Conservation (phyloP, 148 eudicot genomes). For the Arbutus unedo region DNA sequence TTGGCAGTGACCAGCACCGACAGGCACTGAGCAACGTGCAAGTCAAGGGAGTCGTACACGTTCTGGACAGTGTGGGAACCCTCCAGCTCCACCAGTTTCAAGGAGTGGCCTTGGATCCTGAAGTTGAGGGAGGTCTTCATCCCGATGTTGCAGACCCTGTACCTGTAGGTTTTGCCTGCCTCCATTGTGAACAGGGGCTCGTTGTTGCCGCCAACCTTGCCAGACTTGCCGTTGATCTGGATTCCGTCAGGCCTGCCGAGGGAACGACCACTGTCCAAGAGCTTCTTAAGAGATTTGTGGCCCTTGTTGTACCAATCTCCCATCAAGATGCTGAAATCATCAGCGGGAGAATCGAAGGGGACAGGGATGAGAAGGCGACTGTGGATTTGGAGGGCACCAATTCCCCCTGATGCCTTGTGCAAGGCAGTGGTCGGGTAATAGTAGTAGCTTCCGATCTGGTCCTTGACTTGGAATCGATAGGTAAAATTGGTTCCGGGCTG, state of each 20-base stretch:
- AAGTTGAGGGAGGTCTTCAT: slow-evolving; percentile 24
- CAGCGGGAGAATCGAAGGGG: slow-evolving; percentile 24
- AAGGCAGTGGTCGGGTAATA: slow-evolving; percentile 24
- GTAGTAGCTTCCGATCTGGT: slow-evolving; percentile 34
- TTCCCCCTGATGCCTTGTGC: slow-evolving; percentile 28
- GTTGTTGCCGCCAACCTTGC: slow-evolving; percentile 15
- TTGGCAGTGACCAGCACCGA: slow-evolving; percentile 29
- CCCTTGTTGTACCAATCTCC: slow-evolving; percentile 35
- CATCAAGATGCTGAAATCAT: slow-evolving; percentile 23
- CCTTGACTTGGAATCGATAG: slow-evolving; percentile 30
- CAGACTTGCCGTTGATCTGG: slow-evolving; percentile 30
- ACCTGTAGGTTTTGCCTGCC: slow-evolving; percentile 27
- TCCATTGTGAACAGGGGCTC: slow-evolving; percentile 35
- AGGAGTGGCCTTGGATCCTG: slow-evolving; percentile 28
- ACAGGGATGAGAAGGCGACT: slow-evolving; percentile 31
- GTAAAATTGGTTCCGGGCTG: slow-evolving; percentile 31
- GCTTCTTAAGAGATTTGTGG: slow-evolving; percentile 17
- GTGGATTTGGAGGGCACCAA: slow-evolving; percentile 23
- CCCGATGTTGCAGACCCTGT: slow-evolving; percentile 27
- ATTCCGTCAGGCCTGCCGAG: slow-evolving; percentile 31
- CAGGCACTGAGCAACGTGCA: slow-evolving; percentile 29
- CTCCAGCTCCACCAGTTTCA: slow-evolving; percentile 33
- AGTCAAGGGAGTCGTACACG: slow-evolving; percentile 26
- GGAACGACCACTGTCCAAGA: slow-evolving; percentile 23
- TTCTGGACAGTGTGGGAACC: slow-evolving; percentile 31